Conservation (phyloP, 345 rosid genomes). For the Chamaenerion angustifolium region DNA sequence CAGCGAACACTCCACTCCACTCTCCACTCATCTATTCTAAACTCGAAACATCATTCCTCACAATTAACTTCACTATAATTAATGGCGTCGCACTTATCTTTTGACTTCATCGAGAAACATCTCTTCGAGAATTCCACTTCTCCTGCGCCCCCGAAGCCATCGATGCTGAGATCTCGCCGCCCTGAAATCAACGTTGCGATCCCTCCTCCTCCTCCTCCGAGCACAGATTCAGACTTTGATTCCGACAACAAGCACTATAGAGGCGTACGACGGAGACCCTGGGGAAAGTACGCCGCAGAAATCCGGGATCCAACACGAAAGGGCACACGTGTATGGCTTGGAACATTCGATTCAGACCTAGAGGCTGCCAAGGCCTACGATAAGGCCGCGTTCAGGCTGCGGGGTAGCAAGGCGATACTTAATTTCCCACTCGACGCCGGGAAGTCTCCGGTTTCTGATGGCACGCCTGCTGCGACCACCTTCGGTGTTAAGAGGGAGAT, state of each 20-base stretch:
- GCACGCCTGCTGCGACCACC: constrained; percentile 7
- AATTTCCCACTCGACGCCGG: constrained; percentile 80
- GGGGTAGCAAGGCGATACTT: constrained; percentile 81
- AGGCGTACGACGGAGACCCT: constrained; percentile 75
- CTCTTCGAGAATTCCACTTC: no score
- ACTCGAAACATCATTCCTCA: no score
- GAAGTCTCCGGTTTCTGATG: constrained; percentile 3
- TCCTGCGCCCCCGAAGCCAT: no score
- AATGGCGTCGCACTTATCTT: no score
- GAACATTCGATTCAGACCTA: constrained; percentile 67
- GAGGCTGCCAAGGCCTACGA: constrained; percentile 93
- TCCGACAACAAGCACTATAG: constrained; percentile 41
- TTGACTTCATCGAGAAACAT: no score
- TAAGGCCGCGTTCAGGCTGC: constrained; percentile 61
- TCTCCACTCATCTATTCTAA: no score
- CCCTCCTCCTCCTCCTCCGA: no score
- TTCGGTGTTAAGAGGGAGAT: constrained; percentile 26
- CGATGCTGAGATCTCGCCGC: no score
- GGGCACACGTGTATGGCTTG: constrained; percentile 83
- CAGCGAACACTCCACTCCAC: no score
- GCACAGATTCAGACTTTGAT: no score
- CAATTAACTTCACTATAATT: no score
- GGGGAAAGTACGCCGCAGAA: constrained; percentile 91
- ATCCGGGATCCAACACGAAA: constrained; percentile 80
- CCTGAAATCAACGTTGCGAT: no score